Evolutionary conservation across 441 rosid genomes (phyloP).

Genomic region (Erysimum pusillum): DNA sequence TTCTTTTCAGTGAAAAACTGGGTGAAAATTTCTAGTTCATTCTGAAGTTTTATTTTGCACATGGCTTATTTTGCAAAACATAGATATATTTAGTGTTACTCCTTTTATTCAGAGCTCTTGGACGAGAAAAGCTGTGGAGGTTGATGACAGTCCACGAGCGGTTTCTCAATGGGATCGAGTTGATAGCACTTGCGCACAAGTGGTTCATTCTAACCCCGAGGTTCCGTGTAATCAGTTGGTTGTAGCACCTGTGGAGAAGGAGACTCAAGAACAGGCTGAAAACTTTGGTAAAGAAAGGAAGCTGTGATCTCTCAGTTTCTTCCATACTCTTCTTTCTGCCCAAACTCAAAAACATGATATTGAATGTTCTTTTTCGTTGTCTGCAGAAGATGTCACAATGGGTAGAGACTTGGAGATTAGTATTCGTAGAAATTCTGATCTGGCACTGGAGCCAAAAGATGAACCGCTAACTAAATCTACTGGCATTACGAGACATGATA

Average conservation of each 20-base stretch:
- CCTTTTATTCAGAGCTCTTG: conserved; percentile 68
- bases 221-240: conserved; percentile 51
- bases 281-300: conserved; percentile 50
- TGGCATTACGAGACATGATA: conserved; percentile 35
- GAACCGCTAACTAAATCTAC: conserved; percentile 41
- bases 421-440: conserved; percentile 47
- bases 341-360: conserved; percentile 22
- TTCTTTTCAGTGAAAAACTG: conserved; percentile 29
- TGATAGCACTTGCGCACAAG: conserved; percentile 79
- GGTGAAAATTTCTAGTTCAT: conserved; percentile 18
- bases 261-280: conserved; percentile 52
- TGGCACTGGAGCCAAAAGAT: conserved; percentile 44
- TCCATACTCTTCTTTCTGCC: conserved; percentile 1
- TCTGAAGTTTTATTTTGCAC: conserved; percentile 28
- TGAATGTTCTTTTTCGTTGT: not conserved
- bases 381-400: conserved; percentile 55
- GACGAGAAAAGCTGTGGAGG: conserved; percentile 66
- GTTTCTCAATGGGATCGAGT: conserved; percentile 58
- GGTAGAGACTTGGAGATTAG: conserved; percentile 55
- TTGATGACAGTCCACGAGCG: conserved; percentile 62
- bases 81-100: conserved; percentile 9
- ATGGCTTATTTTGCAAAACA: not conserved
- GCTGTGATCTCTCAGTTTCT: conserved; percentile 26
- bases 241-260: conserved; percentile 45
- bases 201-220: conserved; percentile 62